Conservation (phyloP, 768 basidiomycete species). For the Tephrocybe sp. region DNA sequence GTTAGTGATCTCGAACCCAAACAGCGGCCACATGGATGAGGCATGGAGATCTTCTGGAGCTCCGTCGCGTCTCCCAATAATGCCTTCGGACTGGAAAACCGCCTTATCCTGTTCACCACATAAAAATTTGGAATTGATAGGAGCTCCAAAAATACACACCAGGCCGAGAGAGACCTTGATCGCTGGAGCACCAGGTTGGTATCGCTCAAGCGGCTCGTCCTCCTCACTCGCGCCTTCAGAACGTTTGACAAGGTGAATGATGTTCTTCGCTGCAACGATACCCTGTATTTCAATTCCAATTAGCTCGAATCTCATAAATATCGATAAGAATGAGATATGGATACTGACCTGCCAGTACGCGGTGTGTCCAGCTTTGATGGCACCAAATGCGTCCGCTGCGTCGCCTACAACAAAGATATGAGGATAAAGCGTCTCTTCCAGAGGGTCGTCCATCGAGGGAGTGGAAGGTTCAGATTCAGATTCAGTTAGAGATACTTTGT, state of each 20-base stretch:
- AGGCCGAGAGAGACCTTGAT: conserved; percentile 67
- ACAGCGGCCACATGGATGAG: conserved; percentile 44
- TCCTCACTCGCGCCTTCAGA: conserved; percentile 4
- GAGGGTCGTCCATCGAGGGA: not conserved
- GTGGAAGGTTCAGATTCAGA: conserved; percentile 4
- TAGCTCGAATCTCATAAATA: not conserved
- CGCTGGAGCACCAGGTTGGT: conserved; percentile 45
- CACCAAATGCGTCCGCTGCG: conserved; percentile 64
- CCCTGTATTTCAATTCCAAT: conserved; percentile 26
- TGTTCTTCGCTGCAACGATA: conserved; percentile 54
- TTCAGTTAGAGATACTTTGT: conserved; percentile 19
- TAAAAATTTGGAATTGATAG: not conserved
- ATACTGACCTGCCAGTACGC: conserved; percentile 47
- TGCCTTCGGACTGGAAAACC: conserved; percentile 46
- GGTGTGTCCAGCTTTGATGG: conserved; percentile 58
- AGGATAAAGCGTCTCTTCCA: conserved; percentile 37
- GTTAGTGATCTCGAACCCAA: conserved; percentile 38
- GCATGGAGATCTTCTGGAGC: conserved; percentile 50
- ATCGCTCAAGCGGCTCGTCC: conserved; percentile 38
- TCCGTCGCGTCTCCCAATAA: conserved; percentile 43
- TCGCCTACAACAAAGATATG: conserved; percentile 66
- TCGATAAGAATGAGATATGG: not conserved
- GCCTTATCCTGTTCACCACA: conserved; percentile 23
- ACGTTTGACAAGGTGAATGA: conserved; percentile 43
- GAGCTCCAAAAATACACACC: conserved; percentile 30